phyloP scores from a whole-genome alignment of 2,329 filamentous ascomycete genomes.

The Incumbomyces lentus region DNA sequence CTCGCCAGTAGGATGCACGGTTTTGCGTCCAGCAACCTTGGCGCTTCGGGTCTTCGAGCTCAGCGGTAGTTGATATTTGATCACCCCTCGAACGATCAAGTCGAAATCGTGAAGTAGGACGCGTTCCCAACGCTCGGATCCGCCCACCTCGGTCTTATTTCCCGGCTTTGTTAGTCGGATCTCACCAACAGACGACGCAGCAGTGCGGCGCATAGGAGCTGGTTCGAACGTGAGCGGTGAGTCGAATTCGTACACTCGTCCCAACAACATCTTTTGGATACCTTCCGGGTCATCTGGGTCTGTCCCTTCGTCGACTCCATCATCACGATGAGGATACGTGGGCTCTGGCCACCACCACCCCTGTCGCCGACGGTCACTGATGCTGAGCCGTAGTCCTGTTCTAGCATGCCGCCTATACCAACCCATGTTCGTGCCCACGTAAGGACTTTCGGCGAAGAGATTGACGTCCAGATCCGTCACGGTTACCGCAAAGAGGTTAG shows the following conservation, averaged over 20 bases:
- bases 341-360: constrained; percentile 12
- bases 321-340: constrained; percentile 14
- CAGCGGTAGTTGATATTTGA: constrained; percentile 66
- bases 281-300: constrained; percentile 55
- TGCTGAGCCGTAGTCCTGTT: background rate
- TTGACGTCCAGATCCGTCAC: constrained; percentile 81
- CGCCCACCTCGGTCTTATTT: constrained; percentile 74
- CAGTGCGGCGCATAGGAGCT: constrained; percentile 67
- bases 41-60: constrained; percentile 45
- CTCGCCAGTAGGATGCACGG: constrained; percentile 29
- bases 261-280: constrained; percentile 81
- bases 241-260: constrained; percentile 76
- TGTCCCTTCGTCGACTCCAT: constrained; percentile 43
- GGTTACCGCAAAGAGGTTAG: constrained; percentile 80
- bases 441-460: constrained; percentile 87
- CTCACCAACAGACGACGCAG: constrained; percentile 66
- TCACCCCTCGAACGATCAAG: constrained; percentile 77
- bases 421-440: constrained; percentile 49
- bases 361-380: constrained; percentile 16
- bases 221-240: constrained; percentile 82
- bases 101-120: constrained; percentile 89
- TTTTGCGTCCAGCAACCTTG: constrained; percentile 33
- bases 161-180: constrained; percentile 74
- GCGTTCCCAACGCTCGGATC: constrained; percentile 76
- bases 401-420: constrained; percentile 12